Conservation (phyloP, 202 grass and related monocot genomes). For the Musa balbisiana region DNA sequence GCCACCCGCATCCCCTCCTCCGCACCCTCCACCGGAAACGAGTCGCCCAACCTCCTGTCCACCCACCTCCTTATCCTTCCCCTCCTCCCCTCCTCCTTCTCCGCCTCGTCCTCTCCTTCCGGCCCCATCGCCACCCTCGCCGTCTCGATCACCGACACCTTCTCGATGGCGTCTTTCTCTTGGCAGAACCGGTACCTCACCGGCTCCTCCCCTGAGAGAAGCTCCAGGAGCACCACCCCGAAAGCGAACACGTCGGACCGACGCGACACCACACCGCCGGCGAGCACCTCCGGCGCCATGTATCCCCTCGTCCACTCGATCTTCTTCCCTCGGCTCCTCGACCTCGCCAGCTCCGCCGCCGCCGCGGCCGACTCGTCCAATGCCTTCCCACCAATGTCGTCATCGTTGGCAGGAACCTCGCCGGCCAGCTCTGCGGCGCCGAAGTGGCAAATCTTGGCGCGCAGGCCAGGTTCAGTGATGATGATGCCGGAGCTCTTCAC, state of each 20-base stretch:
- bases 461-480: slow-evolving; percentile 38
- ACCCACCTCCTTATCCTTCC: slow-evolving; percentile 65
- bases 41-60: slow-evolving; percentile 63
- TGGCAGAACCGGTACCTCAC: slow-evolving; percentile 45
- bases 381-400: not conserved
- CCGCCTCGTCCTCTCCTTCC: slow-evolving; percentile 25
- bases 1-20: slow-evolving; percentile 48
- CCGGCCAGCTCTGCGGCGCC: slow-evolving; percentile 75
- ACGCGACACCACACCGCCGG: slow-evolving; percentile 29
- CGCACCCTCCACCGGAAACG: slow-evolving; percentile 55
- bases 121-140: slow-evolving; percentile 30
- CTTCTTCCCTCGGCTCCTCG: slow-evolving; percentile 32
- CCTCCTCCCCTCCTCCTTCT: slow-evolving; percentile 8
- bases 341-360: not conserved
- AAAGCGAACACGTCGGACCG: slow-evolving; percentile 74
- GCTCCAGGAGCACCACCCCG: slow-evolving; percentile 74
- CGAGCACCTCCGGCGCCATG: slow-evolving; percentile 69
- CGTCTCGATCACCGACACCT: slow-evolving; percentile 6
- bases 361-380: not conserved
- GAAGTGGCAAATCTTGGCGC: slow-evolving; percentile 81
- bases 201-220: slow-evolving; percentile 70
- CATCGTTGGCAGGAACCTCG: slow-evolving; percentile 32
- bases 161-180: not conserved
- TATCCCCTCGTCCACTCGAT: slow-evolving; percentile 81
- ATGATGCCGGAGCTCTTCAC: slow-evolving; percentile 62